These are phyloP conservation scores for Tuber magnatum DNA, from an alignment of 495 filamentous ascomycete genomes.

Conservation along the genomic window DNA sequence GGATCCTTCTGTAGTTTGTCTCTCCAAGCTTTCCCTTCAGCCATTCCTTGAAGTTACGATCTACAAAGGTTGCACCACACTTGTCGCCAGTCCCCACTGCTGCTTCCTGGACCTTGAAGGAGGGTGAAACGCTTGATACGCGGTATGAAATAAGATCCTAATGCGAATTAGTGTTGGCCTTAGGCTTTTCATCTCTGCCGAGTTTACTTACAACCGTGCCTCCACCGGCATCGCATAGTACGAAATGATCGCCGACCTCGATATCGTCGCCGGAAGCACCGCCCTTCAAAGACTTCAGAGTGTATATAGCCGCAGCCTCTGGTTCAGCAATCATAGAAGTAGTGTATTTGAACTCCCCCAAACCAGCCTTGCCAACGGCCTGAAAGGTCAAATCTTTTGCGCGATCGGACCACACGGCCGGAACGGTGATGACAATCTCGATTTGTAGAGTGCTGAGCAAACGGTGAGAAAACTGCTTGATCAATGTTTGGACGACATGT, in stretches of 20 bases:
- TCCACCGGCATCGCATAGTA: constrained; percentile 54
- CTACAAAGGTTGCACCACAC: constrained; percentile 62
- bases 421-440: constrained; percentile 55
- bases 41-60: constrained; percentile 38
- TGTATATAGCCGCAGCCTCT: constrained; percentile 42
- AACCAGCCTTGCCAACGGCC: constrained; percentile 62
- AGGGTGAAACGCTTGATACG: constrained; percentile 46
- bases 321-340: constrained; percentile 45
- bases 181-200: neutral
- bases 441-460: constrained; percentile 6
- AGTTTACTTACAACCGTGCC: constrained; percentile 46
- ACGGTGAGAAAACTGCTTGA: neutral
- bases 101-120: constrained; percentile 46
- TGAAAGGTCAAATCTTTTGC: constrained; percentile 61
- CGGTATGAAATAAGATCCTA: constrained; percentile 48
- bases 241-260: constrained; percentile 38
- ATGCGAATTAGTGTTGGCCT: neutral
- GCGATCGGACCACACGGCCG: constrained; percentile 66
- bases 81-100: constrained; percentile 51
- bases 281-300: constrained; percentile 3
- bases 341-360: constrained; percentile 45
- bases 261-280: constrained; percentile 11
- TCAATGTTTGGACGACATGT: neutral
- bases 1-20: neutral
- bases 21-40: constrained; percentile 3